A percentile compares a stretch with the other conserved stretches of the same genome.
Conservation (phyloP, 2,329 filamentous ascomycete genomes). For the Apiospora sp. region DNA sequence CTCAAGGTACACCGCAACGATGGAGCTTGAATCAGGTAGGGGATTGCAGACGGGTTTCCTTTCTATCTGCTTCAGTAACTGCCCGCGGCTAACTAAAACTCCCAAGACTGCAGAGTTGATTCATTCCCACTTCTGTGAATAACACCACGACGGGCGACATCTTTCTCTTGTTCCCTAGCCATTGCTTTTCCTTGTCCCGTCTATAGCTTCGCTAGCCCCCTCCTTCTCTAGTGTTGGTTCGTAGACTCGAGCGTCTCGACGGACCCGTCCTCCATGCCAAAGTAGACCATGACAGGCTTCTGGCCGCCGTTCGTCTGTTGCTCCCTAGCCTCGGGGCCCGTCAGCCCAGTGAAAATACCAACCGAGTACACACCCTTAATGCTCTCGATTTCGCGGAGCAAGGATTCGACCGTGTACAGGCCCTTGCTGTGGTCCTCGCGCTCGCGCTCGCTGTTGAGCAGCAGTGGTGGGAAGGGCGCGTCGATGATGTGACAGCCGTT, state of each 20-base stretch:
- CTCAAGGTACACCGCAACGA: not conserved
- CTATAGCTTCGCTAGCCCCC: not conserved
- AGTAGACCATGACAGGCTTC: slow-evolving; percentile 93
- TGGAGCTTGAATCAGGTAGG: not conserved
- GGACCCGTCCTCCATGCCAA: slow-evolving; percentile 83
- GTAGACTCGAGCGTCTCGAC: slow-evolving; percentile 54
- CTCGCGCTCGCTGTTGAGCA: slow-evolving; percentile 56
- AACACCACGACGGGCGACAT: not conserved
- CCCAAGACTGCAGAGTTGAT: not conserved
- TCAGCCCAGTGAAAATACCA: slow-evolving; percentile 85
- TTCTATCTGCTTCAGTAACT: not conserved
- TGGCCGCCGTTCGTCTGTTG: slow-evolving; percentile 69
- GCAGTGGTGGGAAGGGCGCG: slow-evolving; percentile 81
- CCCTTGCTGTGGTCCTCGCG: slow-evolving; percentile 67
- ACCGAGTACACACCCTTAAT: slow-evolving; percentile 92
- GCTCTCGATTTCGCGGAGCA: slow-evolving; percentile 78
- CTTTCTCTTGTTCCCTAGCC: not conserved
- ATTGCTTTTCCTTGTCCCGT: not conserved
- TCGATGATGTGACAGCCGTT: slow-evolving; percentile 92
- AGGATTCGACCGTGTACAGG: slow-evolving; percentile 79
- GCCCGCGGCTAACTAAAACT: not conserved
- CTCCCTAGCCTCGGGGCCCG: slow-evolving; percentile 70
- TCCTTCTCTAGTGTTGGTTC: not conserved
- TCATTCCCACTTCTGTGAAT: not conserved
- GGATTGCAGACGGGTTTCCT: not conserved